Evolutionary conservation across 1,284 basidiomycete species (phyloP).

Genomic region (Sanghuangporus baumii): DNA sequence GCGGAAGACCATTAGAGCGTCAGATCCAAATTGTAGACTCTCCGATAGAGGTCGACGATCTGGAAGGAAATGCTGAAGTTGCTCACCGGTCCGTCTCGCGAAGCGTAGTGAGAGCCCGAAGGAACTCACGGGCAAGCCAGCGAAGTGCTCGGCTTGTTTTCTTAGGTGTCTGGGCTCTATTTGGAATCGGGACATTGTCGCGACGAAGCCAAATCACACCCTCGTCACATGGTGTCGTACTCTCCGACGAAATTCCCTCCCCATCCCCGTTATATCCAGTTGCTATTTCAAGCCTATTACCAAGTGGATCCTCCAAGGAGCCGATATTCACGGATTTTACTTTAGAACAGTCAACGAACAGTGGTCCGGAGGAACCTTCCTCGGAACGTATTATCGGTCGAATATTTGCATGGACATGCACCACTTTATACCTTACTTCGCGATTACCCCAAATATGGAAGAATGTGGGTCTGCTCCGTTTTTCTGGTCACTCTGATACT

Average conservation of each 20-base stretch:
- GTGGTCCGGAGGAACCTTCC: slow-evolving; percentile 25
- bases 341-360: slow-evolving; percentile 21
- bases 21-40: slow-evolving; percentile 13
- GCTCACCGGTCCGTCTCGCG: slow-evolving; percentile 23
- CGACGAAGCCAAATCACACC: slow-evolving; percentile 23
- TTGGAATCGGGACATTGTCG: slow-evolving; percentile 52
- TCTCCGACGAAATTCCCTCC: neutral
- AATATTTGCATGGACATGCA: slow-evolving; percentile 89
- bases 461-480: slow-evolving; percentile 61
- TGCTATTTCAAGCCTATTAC: neutral
- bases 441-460: slow-evolving; percentile 96
- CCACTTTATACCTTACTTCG: slow-evolving; percentile 85
- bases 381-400: slow-evolving; percentile 71
- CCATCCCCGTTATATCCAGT: neutral
- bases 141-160: slow-evolving; percentile 69
- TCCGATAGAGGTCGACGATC: slow-evolving; percentile 6
- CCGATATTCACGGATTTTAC: neutral
- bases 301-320: neutral
- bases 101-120: slow-evolving; percentile 27
- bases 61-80: slow-evolving; percentile 22
- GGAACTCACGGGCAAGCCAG: slow-evolving; percentile 53
- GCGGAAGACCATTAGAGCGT: neutral
- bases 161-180: slow-evolving; percentile 62
- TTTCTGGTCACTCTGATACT: neutral
- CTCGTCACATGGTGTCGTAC: neutral